Conservation (phyloP, 129 eudicot species). For the Escallonia herrerae region DNA sequence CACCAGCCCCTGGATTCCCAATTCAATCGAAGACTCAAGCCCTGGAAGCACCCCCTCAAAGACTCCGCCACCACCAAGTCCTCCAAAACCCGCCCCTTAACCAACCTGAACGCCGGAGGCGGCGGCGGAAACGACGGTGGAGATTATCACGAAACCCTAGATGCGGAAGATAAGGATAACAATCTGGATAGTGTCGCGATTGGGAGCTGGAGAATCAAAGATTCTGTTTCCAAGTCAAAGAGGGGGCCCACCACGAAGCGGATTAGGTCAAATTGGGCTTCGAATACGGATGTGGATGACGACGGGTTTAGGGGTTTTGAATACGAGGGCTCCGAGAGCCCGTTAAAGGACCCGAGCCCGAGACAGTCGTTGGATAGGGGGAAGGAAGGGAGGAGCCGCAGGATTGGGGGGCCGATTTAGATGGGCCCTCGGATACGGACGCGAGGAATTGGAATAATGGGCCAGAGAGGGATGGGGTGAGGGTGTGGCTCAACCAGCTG, state of each 20-base stretch:
- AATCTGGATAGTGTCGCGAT: conserved; percentile 12
- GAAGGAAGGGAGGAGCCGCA: conserved; percentile 20
- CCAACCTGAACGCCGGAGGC: conserved; percentile 32
- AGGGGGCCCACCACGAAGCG: conserved; percentile 29
- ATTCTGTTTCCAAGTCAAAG: conserved; percentile 18
- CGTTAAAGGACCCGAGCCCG: conserved; percentile 43
- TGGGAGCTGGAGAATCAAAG: conserved; percentile 41
- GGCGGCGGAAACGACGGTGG: conserved; percentile 18
- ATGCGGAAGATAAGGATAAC: background rate
- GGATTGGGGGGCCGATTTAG: conserved; percentile 31
- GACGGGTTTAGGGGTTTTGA: conserved; percentile 39
- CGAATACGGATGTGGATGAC: conserved; percentile 15
- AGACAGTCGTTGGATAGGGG: conserved; percentile 30
- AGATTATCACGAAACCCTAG: conserved; percentile 4
- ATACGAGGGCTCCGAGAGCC: conserved; percentile 39
- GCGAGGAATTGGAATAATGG: conserved; percentile 27
- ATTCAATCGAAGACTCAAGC: conserved; percentile 36
- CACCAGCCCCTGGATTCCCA: conserved; percentile 37
- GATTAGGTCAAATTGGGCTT: conserved; percentile 40
- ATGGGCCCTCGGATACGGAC: conserved; percentile 47
- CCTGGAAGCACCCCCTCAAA: conserved; percentile 35
- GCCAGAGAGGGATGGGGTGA: conserved; percentile 42
- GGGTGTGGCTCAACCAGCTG: conserved; percentile 58
- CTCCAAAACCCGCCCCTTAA: conserved; percentile 44
- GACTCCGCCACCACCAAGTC: conserved; percentile 37